Conservation (phyloP, 306 rosid species). For the Luffa aegyptiaca region DNA sequence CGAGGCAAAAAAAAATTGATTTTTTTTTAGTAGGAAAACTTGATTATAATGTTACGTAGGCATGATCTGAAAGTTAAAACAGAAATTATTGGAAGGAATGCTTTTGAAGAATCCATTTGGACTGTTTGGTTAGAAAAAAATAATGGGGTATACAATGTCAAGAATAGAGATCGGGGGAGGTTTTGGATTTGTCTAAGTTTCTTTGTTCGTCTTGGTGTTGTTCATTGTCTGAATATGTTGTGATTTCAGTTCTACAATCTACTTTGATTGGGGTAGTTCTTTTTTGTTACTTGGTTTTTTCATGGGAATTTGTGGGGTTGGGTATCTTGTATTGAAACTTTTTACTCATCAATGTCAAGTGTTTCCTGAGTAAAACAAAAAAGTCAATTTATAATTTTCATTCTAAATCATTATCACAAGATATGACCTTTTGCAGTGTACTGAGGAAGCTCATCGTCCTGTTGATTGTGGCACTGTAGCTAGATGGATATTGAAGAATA, state of each 20-base stretch:
- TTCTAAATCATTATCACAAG: background rate
- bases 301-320: background rate
- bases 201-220: background rate
- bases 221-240: background rate
- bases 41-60: background rate
- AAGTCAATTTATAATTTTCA: background rate
- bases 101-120: background rate
- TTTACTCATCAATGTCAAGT: background rate
- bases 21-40: background rate
- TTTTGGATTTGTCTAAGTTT: background rate
- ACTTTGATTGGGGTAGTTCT: background rate
- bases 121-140: background rate
- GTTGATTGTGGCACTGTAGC: conserved; percentile 91
- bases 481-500: conserved; percentile 91
- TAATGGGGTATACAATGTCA: background rate
- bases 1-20: too few species aligned
- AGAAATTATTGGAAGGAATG: background rate
- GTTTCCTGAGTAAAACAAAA: background rate
- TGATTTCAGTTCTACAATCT: background rate
- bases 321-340: background rate
- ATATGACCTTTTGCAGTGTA: conserved; percentile 42
- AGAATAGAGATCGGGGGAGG: background rate
- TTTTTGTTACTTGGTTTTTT: background rate
- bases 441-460: conserved; percentile 97
- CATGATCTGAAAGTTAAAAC: background rate